Base-by-base conservation (phyloP, 169 alveolate species). In the Fabrea salina region DNA sequence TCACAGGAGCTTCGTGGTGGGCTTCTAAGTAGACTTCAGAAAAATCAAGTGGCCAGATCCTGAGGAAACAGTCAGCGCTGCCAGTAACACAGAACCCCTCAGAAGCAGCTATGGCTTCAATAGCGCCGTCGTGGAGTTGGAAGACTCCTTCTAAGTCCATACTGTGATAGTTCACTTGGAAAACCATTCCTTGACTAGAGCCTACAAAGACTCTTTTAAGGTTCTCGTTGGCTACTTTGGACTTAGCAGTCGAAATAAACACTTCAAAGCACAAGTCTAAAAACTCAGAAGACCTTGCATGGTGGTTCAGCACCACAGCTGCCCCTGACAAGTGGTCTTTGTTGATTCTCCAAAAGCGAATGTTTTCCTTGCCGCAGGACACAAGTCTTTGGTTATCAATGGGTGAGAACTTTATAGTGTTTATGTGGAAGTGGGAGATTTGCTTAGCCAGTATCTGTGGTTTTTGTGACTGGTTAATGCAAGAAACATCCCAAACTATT, bases 1-100 rank as follows among this genome's bases (percentile, higher is more conserved):
- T 85, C 25, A 93, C 93, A 13, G 93, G 88, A 27, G 95, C 95
- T 72, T 93, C 97, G 88, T 93, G 97, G 50, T 86, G 89, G 3
- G 96, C 95, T 77, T 92, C 97, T 61, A 95, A 90, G 75, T 85
- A 86, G 82, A 88, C 91, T 75, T 93, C 96, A 58, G 90, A 80
- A 58, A 95, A 95, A 80, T 92, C 95, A 32, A 95, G 86, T 1
- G 96, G 97, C 96, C 98, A 95, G 5, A 95, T 94, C 54, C 89
- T 64, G 19, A 58, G 53, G 54, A 8, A 33, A 41, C 19, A 39
- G 84, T 95, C 98, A 70, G 90, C 93, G 64, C 95, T 84, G 0
- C 97, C 98, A 16, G 97, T 95, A 4, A 92, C 95, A 80, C 98
- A 95, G 76, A 93, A 95, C 11, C 96, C 97, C 57, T 94, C 97